Base-by-base conservation (phyloP, 2,329 filamentous ascomycete genomes). In the Penicillium vulpinum region DNA sequence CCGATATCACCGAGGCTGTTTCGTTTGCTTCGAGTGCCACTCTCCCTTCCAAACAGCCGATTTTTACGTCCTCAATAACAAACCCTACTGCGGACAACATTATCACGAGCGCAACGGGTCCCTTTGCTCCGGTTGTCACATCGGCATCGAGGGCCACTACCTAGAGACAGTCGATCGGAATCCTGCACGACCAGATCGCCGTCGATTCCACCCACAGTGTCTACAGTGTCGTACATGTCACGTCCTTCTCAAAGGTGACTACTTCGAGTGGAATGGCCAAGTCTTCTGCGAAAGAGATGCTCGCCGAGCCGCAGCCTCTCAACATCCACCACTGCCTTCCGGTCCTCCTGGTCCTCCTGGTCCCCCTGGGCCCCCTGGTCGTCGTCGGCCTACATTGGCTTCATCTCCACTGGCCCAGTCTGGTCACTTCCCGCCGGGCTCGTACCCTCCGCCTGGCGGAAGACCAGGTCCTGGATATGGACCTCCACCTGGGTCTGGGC, bases 1-100 rank as follows among this genome's bases (percentile, higher is more conserved):
- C 10, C 88, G 92, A 61, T 99, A 96, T 74, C 94, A 99, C 80
- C 96, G 95, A 73, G 84, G 88, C 5, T 99, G 93, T 73, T 97
- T 99, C 71, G 90, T 93, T 11, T 99, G 94, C 81, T 85, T 86
- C 5, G 92, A 89, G 1, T 99, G 94, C 78, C 80, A 81, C 11
- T 83, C 87, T 52, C 88, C 92, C 0, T 99, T 97, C 70, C 81
- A 87, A 21, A 96, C 92, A 0, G 85, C 91, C 1, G 92, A 94
- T 57, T 97, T 97, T 67, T 99, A 99, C 72, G 92, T 99, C 11
- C 84, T 92, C 58, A 78, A 89, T 62, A 91, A 99, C 75, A 83
- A 86, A 57, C 94, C 94, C 0, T 97, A 93, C 76, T 97, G 94
- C 75, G 88, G 91, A 64, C 86, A 88, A 48, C 92, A 97, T 75